Evolutionary conservation across 2,329 filamentous ascomycete genomes (phyloP), one percentile per base, ranked within the genome.

Genomic region (Hymenoscyphus occultus): DNA sequence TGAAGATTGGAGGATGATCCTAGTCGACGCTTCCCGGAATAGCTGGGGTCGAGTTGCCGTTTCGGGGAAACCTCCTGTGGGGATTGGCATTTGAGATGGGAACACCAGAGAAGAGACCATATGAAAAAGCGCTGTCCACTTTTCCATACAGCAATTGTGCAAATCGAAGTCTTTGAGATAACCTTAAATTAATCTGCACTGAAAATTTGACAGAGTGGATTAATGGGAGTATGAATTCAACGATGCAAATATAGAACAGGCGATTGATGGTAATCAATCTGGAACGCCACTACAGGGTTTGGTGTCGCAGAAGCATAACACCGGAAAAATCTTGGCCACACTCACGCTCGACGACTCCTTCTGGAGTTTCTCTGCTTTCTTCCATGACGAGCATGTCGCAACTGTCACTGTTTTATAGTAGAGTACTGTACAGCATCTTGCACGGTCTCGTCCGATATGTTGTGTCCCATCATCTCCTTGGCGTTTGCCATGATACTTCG

Each of bases 201-300:
- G 35, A 35, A 0, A 35, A 10, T 28, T 2, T 28, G 28, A 28
- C 28, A 35, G 35, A 7, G 35, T 10, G 35, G 35, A 35, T 35
- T 35, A 35, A 35, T 35, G 35, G 35, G 35, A 35, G 9, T 35
- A 35, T 7, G 9, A 35, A 35, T 35, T 35, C 35, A 6, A 9
- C 9, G 35, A 5, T 35, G 35, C 5, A 35, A 10, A 35, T 35
- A 35, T 35, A 35, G 35, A 35, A 35, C 3, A 28, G 28, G 28
- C 28, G 28, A 28, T 28, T 28, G 28, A 28, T 16, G n/a, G 42
- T n/a, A 59, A 59, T 59, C 13, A 22, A 59, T 35, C 39, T 59
- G 58, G 58, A 59, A 59, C 58, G 58, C 35, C 58, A 39, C 32
- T n/a, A 58, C 56, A 31, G 22, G 56, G 28, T 57, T n/a, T 35